Base-by-base conservation (phyloP, 306 rosid genomes). In the Casuarina glauca region DNA sequence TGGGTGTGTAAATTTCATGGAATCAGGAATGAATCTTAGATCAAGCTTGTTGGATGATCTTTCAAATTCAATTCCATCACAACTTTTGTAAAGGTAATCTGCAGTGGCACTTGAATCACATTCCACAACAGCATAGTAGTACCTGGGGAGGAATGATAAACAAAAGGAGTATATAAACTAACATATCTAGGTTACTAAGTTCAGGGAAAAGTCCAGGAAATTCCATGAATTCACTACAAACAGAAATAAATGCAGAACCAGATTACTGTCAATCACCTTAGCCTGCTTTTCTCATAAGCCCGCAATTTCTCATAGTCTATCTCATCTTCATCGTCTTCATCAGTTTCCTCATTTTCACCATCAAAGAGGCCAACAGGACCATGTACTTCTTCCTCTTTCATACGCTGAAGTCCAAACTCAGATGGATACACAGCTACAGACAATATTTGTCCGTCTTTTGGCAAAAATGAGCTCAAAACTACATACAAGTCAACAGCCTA, bases 1-100 rank as follows among this genome's bases (percentile, higher is more conserved):
- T 39, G 91, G 85, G 74, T 90, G 89, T 54, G 91, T 84, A 61
- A 91, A 81, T 78, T 91, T 88, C 97, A 93, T 87, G 5, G 91
- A 81, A 70, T 95, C 96, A 0, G 97, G 99, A 84, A 95, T 93
- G 81, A 95, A 95, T 84, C 99, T 91, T 81, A 95, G 84, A 76
- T 95, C 97, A 64, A 93, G 91, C 75, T 84, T 81, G 90, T 91
- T 93, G 46, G 99, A 91, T 35, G 97, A 89, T 54, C 90, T 86
- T 75, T 74, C 86, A 52, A 93, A 82, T 82, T 93, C 99, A 78
- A 82, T 74, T 76, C 97, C 96, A 45, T 95, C 96, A 87, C 97
- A 89, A 70, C 86, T 87, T 78, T 86, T 87, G 86, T 93, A 93
- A 74, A 95, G 88, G 85, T 83, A 80, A 87, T 90, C 87, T 55